Conservation (phyloP, 176 grass and related monocot genomes). For the Oryza coarctata region DNA sequence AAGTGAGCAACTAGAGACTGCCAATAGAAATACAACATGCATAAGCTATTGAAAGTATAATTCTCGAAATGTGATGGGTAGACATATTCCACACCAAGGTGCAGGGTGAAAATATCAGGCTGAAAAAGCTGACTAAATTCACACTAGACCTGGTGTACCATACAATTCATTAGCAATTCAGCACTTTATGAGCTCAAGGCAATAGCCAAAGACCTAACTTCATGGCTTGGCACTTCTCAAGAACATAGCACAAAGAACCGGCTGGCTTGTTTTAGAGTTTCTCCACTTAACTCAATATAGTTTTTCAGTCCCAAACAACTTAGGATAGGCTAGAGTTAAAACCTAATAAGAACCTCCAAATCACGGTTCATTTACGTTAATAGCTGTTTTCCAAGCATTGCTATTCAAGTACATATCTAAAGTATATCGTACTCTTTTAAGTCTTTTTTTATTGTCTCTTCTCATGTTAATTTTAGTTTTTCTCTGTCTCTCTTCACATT, state of each 20-base stretch:
- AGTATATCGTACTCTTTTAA: no score
- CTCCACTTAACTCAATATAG: no score
- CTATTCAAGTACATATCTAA: no score
- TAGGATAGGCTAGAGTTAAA: no score
- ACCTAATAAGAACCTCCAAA: no score
- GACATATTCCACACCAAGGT: not conserved
- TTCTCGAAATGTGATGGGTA: not conserved
- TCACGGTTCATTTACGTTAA: no score
- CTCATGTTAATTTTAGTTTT: no score
- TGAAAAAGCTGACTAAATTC: not conserved
- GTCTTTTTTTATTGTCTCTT: no score
- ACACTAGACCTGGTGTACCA: not conserved
- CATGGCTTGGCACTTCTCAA: not conserved
- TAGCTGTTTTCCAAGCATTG: no score
- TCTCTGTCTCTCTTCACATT: no score
- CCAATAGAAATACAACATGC: not conserved
- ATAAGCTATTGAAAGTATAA: not conserved
- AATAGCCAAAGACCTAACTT: not conserved
- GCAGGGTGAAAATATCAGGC: not conserved
- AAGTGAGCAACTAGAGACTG: not conserved
- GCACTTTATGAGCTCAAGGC: not conserved
- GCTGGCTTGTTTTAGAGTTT: constrained; percentile 10
- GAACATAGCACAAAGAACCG: not conserved
- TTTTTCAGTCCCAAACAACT: no score
- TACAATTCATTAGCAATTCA: not conserved